Evolutionary conservation across 768 basidiomycete species (phyloP).

Genomic region (Mrakia hoshinonis): DNA sequence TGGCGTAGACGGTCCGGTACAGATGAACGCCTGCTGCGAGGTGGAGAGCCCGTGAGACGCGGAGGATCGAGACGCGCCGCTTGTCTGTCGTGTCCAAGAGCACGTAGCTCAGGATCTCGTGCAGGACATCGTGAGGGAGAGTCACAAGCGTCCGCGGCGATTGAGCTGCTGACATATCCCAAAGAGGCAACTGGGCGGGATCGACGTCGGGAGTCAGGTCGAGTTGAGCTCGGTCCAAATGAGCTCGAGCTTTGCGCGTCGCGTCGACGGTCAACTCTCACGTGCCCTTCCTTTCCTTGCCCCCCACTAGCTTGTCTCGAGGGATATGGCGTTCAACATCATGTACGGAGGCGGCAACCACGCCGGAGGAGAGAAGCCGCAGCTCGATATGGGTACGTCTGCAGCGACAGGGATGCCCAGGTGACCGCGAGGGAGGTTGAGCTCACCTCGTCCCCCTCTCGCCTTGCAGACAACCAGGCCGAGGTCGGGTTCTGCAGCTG

Average conservation of each 20-base stretch:
- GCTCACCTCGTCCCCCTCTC: background rate
- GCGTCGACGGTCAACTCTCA: background rate
- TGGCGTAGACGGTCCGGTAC: background rate
- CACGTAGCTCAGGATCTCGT: background rate
- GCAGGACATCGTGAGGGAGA: background rate
- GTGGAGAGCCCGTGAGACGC: background rate
- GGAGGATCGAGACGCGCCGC: background rate
- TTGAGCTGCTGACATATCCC: no score
- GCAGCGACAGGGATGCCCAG: no score
- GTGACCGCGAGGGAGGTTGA: background rate
- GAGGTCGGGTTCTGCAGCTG: slow-evolving; percentile 68
- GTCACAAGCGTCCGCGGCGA: background rate
- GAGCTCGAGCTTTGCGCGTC: no score
- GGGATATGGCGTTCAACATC: slow-evolving; percentile 9
- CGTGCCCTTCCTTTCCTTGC: background rate
- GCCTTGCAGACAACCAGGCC: slow-evolving; percentile 50
- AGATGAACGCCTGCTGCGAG: background rate
- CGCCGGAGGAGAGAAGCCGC: slow-evolving; percentile 22
- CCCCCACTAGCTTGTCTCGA: background rate
- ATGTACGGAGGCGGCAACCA: slow-evolving; percentile 24
- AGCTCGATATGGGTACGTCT: slow-evolving; percentile 27
- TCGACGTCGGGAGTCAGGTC: no score
- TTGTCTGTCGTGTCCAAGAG: background rate
- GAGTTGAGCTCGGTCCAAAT: no score
- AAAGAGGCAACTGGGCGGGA: no score